Conservation (phyloP, 495 filamentous ascomycete genomes). For the Apiosordaria backusii region DNA sequence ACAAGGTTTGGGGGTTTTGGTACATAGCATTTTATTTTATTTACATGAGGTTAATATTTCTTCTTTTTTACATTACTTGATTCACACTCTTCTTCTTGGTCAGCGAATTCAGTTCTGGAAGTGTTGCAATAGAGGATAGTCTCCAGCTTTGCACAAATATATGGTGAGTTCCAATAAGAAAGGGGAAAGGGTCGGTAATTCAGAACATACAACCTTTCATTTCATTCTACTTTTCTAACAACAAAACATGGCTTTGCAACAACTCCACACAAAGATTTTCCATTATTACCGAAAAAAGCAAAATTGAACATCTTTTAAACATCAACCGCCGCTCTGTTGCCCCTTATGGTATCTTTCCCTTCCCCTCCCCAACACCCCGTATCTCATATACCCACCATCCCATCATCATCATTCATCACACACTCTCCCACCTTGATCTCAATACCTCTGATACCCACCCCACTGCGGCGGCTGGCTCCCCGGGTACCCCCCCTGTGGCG, state of each 20-base stretch:
- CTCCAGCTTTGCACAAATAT: no score
- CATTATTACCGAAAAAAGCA: no score
- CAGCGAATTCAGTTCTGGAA: no score
- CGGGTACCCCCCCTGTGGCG: not conserved
- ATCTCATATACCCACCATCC: not conserved
- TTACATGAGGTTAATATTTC: not conserved
- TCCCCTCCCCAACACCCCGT: not conserved
- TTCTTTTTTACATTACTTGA: not conserved
- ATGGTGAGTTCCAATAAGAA: no score
- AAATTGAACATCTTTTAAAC: not conserved
- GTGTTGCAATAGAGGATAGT: no score
- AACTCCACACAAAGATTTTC: no score
- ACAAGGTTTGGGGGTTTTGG: not conserved
- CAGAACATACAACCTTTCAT: no score
- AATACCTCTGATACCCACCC: conserved; percentile 21
- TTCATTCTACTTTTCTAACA: no score
- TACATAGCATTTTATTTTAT: not conserved
- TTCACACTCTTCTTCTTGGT: no score
- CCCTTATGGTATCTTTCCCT: not conserved
- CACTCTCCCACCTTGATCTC: not conserved
- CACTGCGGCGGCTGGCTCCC: conserved; percentile 15
- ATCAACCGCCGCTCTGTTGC: not conserved
- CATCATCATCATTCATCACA: not conserved
- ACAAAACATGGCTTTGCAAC: no score
- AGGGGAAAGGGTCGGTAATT: no score